phyloP scores from a whole-genome alignment of 1,139 yeast genomes.

The Tardiomyces blankii region DNA sequence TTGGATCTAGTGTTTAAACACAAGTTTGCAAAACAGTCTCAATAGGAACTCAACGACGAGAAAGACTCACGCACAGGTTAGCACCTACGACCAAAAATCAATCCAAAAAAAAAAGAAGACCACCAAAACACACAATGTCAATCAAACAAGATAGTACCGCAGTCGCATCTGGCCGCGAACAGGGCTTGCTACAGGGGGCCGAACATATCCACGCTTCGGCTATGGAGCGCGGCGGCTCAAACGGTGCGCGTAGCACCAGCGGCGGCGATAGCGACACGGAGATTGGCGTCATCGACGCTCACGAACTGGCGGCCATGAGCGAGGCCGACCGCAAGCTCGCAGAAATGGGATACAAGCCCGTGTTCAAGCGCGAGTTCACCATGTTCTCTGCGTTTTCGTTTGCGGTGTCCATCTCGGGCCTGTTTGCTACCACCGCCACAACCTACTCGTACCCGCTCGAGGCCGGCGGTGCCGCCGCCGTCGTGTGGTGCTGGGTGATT shows the following conservation, averaged over 20 bases:
- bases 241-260: background rate
- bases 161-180: too few species aligned
- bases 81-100: too few species aligned
- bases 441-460: slow-evolving; percentile 13
- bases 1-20: too few species aligned
- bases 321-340: slow-evolving; percentile 13
- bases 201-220: background rate
- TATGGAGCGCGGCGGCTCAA: background rate
- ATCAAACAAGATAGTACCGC: too few species aligned
- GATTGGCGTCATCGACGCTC: background rate
- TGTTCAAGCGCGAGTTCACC: slow-evolving; percentile 33
- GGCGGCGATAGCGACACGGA: background rate
- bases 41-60: too few species aligned
- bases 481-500: slow-evolving; percentile 14
- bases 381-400: slow-evolving; percentile 15
- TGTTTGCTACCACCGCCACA: slow-evolving; percentile 16
- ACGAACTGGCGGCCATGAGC: background rate
- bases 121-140: too few species aligned
- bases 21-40: too few species aligned
- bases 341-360: slow-evolving; percentile 20
- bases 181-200: too few species aligned
- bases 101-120: too few species aligned
- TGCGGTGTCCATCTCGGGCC: slow-evolving; percentile 15
- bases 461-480: slow-evolving; percentile 16
- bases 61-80: too few species aligned